Evolutionary conservation across 371 early-diverging fungal genomes (phyloP).

Genomic region (Mucor mucedo): DNA sequence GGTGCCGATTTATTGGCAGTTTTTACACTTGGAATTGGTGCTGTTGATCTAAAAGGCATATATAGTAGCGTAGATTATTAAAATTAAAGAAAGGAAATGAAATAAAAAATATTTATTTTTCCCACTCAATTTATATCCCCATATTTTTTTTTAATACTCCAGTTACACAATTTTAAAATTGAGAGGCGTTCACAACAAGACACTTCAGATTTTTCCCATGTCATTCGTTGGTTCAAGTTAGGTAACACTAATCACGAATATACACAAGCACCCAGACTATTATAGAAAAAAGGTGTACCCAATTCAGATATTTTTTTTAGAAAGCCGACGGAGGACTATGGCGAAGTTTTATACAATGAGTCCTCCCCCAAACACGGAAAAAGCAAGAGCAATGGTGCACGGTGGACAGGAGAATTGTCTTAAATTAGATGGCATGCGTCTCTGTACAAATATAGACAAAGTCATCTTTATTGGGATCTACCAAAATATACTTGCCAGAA

Average conservation of each 20-base stretch:
- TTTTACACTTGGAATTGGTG: conserved; percentile 23
- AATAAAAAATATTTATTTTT: background rate
- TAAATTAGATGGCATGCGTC: too few relatives aligned
- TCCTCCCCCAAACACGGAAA: too few relatives aligned
- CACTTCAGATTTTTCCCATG: background rate
- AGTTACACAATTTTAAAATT: background rate
- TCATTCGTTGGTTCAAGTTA: background rate
- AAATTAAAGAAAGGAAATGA: background rate
- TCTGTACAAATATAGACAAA: too few relatives aligned
- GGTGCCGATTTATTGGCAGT: conserved; percentile 10
- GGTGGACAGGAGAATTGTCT: too few relatives aligned
- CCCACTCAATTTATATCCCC: background rate
- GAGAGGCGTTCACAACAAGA: background rate
- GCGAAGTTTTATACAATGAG: too few relatives aligned
- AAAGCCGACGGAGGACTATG: too few relatives aligned
- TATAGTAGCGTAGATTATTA: background rate
- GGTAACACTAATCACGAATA: background rate
- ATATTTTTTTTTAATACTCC: background rate
- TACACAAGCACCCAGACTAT: too few relatives aligned
- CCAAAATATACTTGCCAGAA: too few relatives aligned
- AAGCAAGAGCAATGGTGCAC: too few relatives aligned
- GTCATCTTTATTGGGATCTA: too few relatives aligned
- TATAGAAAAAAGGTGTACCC: too few relatives aligned
- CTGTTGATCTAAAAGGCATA: conserved; percentile 3
- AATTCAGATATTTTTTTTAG: too few relatives aligned